Base-by-base conservation (phyloP, 1,284 basidiomycete genomes). In the Puccinia novopanici region DNA sequence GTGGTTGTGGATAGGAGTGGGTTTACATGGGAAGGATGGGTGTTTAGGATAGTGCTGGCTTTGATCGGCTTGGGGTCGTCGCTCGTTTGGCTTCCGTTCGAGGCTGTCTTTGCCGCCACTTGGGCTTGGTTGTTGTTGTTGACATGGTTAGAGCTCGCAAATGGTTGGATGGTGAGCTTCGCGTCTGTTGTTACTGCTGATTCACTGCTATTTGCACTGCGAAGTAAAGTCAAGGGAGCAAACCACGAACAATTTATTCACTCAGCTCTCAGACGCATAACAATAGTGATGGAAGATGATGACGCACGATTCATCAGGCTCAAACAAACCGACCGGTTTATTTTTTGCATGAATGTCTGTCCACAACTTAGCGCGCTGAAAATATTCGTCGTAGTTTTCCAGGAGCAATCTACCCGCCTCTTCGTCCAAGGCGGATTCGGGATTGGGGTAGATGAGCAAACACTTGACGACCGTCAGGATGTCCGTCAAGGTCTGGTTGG, bases 361-460 rank as follows among this genome's bases (percentile, higher is more conserved):
- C 83, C 93, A 92, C 55, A 94, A 88, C 84, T 89, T 90, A 22
- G 93, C 93, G 65, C 92, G 89, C 76, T 90, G 89, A 86, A 90
- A 93, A 84, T 94, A 96, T 83, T 90, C 92, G 61, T 91, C 90
- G 86, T 95, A 95, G 84, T 94, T 91, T 85, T 96, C 95, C 71
- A 95, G 88, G 70, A 98, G 87, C 79, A 96, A 88, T 85, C 94
- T 95, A 22, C 94, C 94, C 0, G 95, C 94, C 86, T 96, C 94
- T 85, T 97, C 94, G 85, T 98, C 93, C 77, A 98, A 88, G 0
- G 95, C 95, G 19, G 93, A 94, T 86, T 98, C 95, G 24, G 95
- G 93, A 85, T 98, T 98, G 17, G 95, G 95, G 84, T 94, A 94
- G 83, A 98, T 97, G 82, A 98, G 89, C 48, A 98, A 90, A 85